Evolutionary conservation across 306 rosid genomes (phyloP).

Genomic region (Vigna hirtella): DNA sequence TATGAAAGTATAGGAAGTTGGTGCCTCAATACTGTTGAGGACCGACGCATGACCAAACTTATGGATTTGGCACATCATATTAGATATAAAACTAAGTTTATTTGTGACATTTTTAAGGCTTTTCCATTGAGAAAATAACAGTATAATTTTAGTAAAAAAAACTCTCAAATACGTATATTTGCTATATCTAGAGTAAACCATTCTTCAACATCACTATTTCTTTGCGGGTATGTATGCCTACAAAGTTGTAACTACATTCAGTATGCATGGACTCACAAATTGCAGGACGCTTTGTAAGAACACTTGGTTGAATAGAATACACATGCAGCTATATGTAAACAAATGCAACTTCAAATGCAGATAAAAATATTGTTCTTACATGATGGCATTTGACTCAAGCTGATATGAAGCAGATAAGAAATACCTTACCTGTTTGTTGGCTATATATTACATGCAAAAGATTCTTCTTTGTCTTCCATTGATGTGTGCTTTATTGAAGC

Average conservation of each 20-base stretch:
- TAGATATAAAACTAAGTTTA: too few relatives aligned
- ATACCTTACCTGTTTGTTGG: neutral
- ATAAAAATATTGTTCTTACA: neutral
- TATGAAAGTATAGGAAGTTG: too few relatives aligned
- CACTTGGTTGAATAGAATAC: neutral
- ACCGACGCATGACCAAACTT: too few relatives aligned
- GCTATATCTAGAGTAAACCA: neutral
- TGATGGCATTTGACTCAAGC: neutral
- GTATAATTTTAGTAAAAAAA: too few relatives aligned
- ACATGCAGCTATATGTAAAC: neutral
- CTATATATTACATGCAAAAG: neutral
- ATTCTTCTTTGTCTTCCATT: neutral
- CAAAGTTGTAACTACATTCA: neutral
- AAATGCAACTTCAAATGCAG: neutral
- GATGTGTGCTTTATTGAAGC: slow-evolving; percentile 4
- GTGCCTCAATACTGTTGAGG: too few relatives aligned
- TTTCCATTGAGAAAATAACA: too few relatives aligned
- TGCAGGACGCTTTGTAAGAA: too few relatives aligned
- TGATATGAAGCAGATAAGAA: slow-evolving; percentile 8
- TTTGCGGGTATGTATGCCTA: neutral
- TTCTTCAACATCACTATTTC: neutral
- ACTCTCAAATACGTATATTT: too few relatives aligned
- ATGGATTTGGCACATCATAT: too few relatives aligned
- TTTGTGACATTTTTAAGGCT: too few relatives aligned
- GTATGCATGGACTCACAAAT: neutral